Evolutionary conservation across 441 rosid species (phyloP).

Genomic region (Euphorbia celastroides): DNA sequence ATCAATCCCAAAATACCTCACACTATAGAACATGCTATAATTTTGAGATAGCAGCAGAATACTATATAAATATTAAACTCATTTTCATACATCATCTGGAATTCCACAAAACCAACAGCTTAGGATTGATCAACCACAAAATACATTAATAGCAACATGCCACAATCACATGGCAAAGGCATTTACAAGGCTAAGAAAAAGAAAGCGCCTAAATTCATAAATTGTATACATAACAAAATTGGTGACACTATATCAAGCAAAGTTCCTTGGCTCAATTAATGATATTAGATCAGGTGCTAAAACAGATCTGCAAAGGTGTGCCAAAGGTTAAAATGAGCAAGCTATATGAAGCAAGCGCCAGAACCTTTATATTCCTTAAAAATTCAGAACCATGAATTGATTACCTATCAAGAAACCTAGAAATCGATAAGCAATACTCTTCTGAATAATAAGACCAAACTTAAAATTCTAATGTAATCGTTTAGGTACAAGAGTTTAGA

Average conservation of each 20-base stretch:
- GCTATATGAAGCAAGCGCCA: not conserved
- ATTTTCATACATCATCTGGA: constrained; percentile 1
- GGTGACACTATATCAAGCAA: not conserved
- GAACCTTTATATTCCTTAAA: not conserved
- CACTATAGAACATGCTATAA: not conserved
- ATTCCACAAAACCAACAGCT: too few species aligned
- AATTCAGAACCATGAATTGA: constrained; percentile 6
- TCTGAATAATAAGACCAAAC: not conserved
- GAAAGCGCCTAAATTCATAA: not conserved
- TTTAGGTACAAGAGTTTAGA: not conserved
- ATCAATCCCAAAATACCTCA: not conserved
- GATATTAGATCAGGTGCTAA: not conserved
- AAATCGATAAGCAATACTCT: not conserved
- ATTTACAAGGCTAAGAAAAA: constrained; percentile 4
- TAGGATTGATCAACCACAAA: not conserved
- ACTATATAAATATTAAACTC: not conserved
- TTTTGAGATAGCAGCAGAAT: not conserved
- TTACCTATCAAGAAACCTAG: constrained; percentile 1
- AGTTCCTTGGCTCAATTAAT: not conserved
- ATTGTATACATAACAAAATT: not conserved
- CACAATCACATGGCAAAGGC: not conserved
- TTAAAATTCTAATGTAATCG: not conserved
- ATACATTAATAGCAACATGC: not conserved
- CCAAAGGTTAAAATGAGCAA: not conserved
- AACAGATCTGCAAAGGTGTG: not conserved